Percentiles rank a stretch among this genome's conserved stretches.
These are phyloP conservation scores for Leonotis leonurus DNA, from an alignment of 257 asterid species.

Conservation along the genomic window DNA sequence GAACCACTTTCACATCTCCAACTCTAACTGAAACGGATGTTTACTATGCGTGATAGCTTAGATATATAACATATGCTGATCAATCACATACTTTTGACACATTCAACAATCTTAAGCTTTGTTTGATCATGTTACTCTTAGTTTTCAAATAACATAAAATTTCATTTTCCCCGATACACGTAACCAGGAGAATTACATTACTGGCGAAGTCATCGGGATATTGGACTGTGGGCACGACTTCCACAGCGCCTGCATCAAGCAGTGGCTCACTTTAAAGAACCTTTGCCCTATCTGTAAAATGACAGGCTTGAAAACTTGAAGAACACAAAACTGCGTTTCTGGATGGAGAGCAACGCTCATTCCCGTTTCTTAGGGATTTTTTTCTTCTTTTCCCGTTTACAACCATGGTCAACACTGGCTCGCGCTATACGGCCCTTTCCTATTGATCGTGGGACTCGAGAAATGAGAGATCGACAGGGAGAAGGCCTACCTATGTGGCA, in stretches of 20 bases:
- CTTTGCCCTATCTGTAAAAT: constrained; percentile 84
- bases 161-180: background rate
- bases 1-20: background rate
- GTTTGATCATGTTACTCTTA: too few relatives aligned
- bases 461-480: constrained; percentile 12
- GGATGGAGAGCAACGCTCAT: background rate
- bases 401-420: constrained; percentile 1
- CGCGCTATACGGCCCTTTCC: background rate
- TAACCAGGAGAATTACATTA: constrained; percentile 56
- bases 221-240: constrained; percentile 80
- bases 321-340: background rate
- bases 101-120: too few relatives aligned
- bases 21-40: background rate
- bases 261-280: constrained; percentile 77
- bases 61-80: too few relatives aligned
- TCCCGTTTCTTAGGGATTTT: background rate
- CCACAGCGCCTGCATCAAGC: constrained; percentile 66
- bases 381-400: background rate
- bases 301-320: constrained; percentile 48
- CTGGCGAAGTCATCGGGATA: constrained; percentile 58
- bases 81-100: background rate
- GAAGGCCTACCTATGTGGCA: constrained; percentile 6
- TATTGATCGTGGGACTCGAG: constrained; percentile 2
- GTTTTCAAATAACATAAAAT: too few relatives aligned
- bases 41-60: background rate